Evolutionary conservation across 139 green algal species (phyloP), one percentile per base, ranked within the genome.

Genomic region (Protoeuglena noctilucae): DNA sequence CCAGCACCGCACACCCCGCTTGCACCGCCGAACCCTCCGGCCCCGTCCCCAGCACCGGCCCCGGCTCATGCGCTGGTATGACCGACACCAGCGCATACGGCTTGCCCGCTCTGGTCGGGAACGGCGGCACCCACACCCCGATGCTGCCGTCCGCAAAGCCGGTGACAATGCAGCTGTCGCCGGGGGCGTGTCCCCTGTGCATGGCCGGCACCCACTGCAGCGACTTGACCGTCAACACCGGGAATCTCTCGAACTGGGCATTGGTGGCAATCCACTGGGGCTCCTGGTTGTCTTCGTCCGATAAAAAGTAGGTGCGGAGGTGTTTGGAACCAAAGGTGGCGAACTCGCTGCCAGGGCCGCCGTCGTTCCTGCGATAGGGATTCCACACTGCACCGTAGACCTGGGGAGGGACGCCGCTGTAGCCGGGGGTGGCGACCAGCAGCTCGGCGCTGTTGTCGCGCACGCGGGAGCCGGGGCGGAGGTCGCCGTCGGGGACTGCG

Each of bases 291-390:
- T 24, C 5, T 16, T 49, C 23, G 6, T 23, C 53, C 31, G 39
- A 30, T n/a, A n/a, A n/a, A 30, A 56, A 21, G 51, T 61, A 72
- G 2, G 51, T 66, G 61, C 79, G 79, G 39, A 85, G 54, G 56
- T 85, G 76, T 49, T 81, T 81, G 40, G 79, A 63, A 5, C 76
- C 76, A 53, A 80, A 85, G 24, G 59, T 66, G 12, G 61, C 29
- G 34, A 79, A 84, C 67, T 78, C 72, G 60, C 58, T 66, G 46
- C 73, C 73, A 1, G 40, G 28, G 4, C 53, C 39, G 4, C 66
- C 63, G 25, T 54, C 48, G 18, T 29, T 45, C 1, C 65, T 66
- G 12, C 51, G 25, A 2, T 75, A 57, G 18, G 65, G 68, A 57
- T 77, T 77, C 62, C 64, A 81, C 22, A 51, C 58, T 17, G 72